Percentiles rank a stretch among this genome's conserved stretches.
Evolutionary conservation across 768 basidiomycete genomes (phyloP).

Genomic region (Boletellus ananiceps): DNA sequence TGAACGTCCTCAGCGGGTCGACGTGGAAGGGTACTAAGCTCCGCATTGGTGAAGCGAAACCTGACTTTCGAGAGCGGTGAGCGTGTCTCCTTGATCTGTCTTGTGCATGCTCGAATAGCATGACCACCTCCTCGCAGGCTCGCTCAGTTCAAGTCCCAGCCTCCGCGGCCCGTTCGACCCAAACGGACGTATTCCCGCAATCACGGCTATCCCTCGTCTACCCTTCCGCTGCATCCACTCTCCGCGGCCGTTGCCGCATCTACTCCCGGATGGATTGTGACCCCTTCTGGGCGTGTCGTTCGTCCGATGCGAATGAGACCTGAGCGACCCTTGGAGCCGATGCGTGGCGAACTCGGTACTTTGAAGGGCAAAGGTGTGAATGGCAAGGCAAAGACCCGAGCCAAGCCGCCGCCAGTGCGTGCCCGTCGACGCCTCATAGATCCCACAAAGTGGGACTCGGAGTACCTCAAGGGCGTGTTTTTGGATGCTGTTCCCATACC

Average conservation of each 20-base stretch:
- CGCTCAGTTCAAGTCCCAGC: conserved; percentile 15
- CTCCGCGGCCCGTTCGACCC: conserved; percentile 31
- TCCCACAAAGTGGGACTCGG: conserved; percentile 64
- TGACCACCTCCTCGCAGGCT: background rate
- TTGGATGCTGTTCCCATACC: conserved; percentile 38
- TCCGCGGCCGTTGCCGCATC: conserved; percentile 54
- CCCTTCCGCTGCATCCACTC: conserved; percentile 64
- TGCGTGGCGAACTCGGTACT: conserved; percentile 1
- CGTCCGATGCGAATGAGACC: conserved; percentile 71
- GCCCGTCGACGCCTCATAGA: conserved; percentile 67
- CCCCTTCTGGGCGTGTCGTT: conserved; percentile 60
- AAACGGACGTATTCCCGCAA: conserved; percentile 39
- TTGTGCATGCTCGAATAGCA: background rate
- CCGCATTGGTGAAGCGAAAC: conserved; percentile 79
- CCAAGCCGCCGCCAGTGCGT: conserved; percentile 49
- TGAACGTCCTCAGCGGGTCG: conserved; percentile 72
- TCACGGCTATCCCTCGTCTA: conserved; percentile 45
- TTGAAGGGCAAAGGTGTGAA: conserved; percentile 12
- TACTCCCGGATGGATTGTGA: conserved; percentile 64
- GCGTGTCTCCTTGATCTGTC: background rate
- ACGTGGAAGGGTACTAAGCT: conserved; percentile 88
- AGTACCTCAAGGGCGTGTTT: conserved; percentile 66
- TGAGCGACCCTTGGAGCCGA: conserved; percentile 46
- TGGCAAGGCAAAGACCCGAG: conserved; percentile 40
- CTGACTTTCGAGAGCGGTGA: conserved; percentile 64